Percentiles rank a stretch among this genome's conserved stretches.
These are phyloP conservation scores for Vitellaria paradoxa DNA, from an alignment of 179 eudicot genomes.

Conservation along the genomic window DNA sequence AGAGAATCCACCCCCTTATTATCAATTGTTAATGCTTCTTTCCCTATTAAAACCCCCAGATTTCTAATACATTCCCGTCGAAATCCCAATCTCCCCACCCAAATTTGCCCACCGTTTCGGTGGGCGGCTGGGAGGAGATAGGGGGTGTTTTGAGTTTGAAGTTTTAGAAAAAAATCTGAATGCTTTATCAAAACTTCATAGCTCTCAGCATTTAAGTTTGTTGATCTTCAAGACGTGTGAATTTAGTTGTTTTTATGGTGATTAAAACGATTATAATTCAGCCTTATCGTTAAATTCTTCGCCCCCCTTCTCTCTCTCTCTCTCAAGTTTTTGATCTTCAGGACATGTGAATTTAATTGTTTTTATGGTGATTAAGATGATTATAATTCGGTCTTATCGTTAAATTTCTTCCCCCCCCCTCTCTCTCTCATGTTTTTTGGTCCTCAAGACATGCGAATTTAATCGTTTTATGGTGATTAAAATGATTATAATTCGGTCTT, in stretches of 20 bases:
- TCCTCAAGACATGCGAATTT: background rate
- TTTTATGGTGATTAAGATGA: background rate
- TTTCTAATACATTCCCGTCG: background rate
- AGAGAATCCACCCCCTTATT: slow-evolving; percentile 26
- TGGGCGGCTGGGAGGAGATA: slow-evolving; percentile 2
- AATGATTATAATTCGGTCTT: too few species aligned
- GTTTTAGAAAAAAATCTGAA: background rate
- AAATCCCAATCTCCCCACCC: background rate
- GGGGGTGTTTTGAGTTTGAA: background rate
- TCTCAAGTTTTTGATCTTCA: background rate
- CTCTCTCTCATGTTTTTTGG: too few species aligned
- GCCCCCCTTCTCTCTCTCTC: too few species aligned
- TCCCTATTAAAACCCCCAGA: background rate
- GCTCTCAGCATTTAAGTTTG: too few species aligned
- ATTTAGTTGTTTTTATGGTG: background rate
- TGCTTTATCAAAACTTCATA: background rate
- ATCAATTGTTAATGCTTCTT: slow-evolving; percentile 16
- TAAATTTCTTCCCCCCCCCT: too few species aligned
- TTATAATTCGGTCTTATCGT: too few species aligned
- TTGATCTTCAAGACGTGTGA: background rate
- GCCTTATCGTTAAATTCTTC: too few species aligned
- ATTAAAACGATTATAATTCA: too few species aligned
- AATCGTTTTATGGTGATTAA: background rate
- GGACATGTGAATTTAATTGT: background rate
- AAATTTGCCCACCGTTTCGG: background rate